Conservation (phyloP, 345 rosid species). For the Aquilaria sinensis region DNA sequence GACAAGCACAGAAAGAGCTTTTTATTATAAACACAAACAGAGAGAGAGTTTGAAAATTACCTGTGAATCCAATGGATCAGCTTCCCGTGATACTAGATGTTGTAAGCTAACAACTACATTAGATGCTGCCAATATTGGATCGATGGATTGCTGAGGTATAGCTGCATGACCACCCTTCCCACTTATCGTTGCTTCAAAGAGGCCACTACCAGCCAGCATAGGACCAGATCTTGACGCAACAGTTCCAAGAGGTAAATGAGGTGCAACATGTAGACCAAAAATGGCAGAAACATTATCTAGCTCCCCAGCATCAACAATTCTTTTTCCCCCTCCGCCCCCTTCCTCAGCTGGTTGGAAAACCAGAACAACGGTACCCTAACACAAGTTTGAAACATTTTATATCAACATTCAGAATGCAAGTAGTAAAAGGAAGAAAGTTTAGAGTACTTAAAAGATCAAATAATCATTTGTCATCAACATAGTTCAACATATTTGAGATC, state of each 20-base stretch:
- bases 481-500: too few species aligned
- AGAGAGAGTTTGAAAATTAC: constrained; percentile 17
- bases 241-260: constrained; percentile 31
- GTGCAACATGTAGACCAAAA: constrained; percentile 60
- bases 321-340: constrained; percentile 81
- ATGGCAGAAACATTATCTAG: constrained; percentile 63
- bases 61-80: constrained; percentile 87
- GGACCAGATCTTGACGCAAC: constrained; percentile 63
- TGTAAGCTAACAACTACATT: constrained; percentile 71
- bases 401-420: too few species aligned
- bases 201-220: constrained; percentile 54
- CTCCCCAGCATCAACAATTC: constrained; percentile 60
- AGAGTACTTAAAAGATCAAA: too few species aligned
- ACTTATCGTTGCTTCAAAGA: constrained; percentile 67
- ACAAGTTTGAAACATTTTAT: neutral
- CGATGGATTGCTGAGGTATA: constrained; percentile 67
- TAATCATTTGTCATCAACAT: too few species aligned
- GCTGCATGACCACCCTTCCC: constrained; percentile 92
- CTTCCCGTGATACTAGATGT: constrained; percentile 86
- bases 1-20: too few species aligned
- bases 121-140: constrained; percentile 82
- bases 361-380: constrained; percentile 68
- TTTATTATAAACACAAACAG: too few species aligned
- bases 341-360: constrained; percentile 97
- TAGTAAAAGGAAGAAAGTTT: too few species aligned